phyloP scores from a whole-genome alignment of 2,329 filamentous ascomycete species.

The Aureobasidium mangrovei region DNA sequence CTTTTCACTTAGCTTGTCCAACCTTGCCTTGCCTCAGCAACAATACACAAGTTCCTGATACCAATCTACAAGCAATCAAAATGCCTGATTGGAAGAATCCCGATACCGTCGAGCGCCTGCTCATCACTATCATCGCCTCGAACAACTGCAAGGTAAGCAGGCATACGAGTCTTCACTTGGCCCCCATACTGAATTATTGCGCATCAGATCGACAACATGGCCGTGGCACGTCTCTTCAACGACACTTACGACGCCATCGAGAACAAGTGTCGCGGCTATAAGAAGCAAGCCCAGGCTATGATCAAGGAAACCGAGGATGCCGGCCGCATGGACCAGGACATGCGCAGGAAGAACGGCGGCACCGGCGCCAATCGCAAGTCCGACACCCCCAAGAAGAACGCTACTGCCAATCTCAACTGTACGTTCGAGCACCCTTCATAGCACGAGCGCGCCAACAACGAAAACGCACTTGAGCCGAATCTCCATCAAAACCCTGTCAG shows the following conservation, averaged over 20 bases:
- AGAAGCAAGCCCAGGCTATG: background rate
- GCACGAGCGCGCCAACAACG: no score
- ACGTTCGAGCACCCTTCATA: no score
- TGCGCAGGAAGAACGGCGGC: background rate
- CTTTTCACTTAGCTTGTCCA: background rate
- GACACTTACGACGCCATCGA: constrained; percentile 9
- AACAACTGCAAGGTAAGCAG: constrained; percentile 7
- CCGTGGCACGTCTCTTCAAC: constrained; percentile 9
- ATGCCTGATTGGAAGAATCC: constrained; percentile 13
- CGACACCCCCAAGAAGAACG: no score
- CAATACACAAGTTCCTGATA: background rate
- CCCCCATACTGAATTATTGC: background rate
- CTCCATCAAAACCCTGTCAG: no score
- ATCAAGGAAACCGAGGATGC: background rate
- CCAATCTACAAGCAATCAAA: background rate
- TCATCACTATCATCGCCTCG: constrained; percentile 7
- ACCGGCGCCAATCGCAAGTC: no score
- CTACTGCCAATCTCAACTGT: background rate
- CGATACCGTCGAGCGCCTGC: background rate
- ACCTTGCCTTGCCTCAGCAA: background rate
- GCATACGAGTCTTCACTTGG: background rate
- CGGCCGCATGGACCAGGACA: constrained; percentile 9
- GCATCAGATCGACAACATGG: constrained; percentile 3
- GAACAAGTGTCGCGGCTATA: constrained; percentile 4
- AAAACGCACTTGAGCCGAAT: no score